Evolutionary conservation across 805 yeast species (phyloP), one percentile per base, ranked within the genome.

Genomic region (Tetrapisispora pingtungensis): DNA sequence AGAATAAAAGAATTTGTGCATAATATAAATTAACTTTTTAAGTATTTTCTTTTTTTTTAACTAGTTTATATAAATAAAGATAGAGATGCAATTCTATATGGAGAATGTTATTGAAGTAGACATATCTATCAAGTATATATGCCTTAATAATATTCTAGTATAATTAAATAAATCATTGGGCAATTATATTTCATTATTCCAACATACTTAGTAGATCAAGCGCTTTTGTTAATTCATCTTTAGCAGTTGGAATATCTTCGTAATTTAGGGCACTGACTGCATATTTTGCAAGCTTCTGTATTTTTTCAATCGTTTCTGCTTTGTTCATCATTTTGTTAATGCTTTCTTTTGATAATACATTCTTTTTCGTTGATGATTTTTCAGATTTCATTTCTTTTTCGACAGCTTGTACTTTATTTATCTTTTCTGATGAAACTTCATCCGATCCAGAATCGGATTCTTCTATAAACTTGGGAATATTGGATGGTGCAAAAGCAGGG

Each of bases 261-360:
- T 82, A 84, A 56, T 82, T 82, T 57, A 84, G 68, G 0, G 94
- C 93, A 45, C 87, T 80, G 7, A 82, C 77, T 1, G 88, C 90
- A 58, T 79, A 84, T 57, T 77, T 81, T 28, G 89, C 84, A 47
- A 72, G 74, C 52, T 78, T 81, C 55, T 83, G 90, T 1, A 81
- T 77, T 52, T 72, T 68, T 10, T 76, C 57, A 18, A 82, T 77
- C 38, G 71, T 66, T 43, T 76, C 84, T 19, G 80, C 74, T 14
- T 70, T 67, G 46, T 74, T 72, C 55, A 83, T 60, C 45, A 82
- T 74, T 15, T 66, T 56, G n/a, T 63, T 54, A 14, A 82, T 66
- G 37, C 74, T 70, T 10, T 65, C 70, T 46, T 64, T 61, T 8
- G 60, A 17, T 6, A 26, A 37, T 18, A 15, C 22, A 24, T 26